Evolutionary conservation across 768 basidiomycete species (phyloP).

Genomic region (Lactarius trivialis): DNA sequence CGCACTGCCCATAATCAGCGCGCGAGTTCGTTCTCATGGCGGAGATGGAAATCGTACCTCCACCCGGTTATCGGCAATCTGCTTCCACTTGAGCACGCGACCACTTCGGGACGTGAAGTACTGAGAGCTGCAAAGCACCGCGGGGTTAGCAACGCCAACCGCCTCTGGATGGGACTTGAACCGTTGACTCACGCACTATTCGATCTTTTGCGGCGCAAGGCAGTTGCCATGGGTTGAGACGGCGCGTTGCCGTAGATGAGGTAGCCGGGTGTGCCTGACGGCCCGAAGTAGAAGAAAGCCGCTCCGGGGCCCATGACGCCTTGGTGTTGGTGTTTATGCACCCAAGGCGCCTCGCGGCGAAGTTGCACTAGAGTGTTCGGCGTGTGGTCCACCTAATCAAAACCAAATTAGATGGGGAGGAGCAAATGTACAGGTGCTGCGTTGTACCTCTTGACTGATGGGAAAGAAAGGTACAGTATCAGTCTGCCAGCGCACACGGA

Average conservation of each 20-base stretch:
- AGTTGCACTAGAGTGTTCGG: slow-evolving; percentile 61
- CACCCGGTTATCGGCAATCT: slow-evolving; percentile 51
- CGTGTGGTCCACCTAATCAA: slow-evolving; percentile 42
- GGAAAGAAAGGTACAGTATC: slow-evolving; percentile 6
- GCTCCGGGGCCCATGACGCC: slow-evolving; percentile 76
- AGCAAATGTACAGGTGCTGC: neutral
- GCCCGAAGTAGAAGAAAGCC: slow-evolving; percentile 72
- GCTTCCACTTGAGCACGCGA: slow-evolving; percentile 67
- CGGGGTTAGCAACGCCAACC: slow-evolving; percentile 3
- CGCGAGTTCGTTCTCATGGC: neutral
- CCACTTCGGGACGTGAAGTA: slow-evolving; percentile 70
- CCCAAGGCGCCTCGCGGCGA: slow-evolving; percentile 59
- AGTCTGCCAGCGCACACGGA: neutral
- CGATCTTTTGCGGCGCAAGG: slow-evolving; percentile 51
- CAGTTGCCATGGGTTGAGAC: slow-evolving; percentile 49
- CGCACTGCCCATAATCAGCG: slow-evolving; percentile 35
- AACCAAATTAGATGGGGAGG: neutral
- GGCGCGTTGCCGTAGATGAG: slow-evolving; percentile 63
- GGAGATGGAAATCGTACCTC: slow-evolving; percentile 45
- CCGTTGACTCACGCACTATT: slow-evolving; percentile 50
- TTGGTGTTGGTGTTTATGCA: slow-evolving; percentile 59
- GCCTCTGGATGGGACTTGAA: neutral
- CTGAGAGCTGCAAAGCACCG: slow-evolving; percentile 46
- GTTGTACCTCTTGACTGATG: slow-evolving; percentile 19
- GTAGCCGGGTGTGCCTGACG: slow-evolving; percentile 51